Conservation (phyloP, 306 rosid genomes). For the Heteromeles arbutifolia region DNA sequence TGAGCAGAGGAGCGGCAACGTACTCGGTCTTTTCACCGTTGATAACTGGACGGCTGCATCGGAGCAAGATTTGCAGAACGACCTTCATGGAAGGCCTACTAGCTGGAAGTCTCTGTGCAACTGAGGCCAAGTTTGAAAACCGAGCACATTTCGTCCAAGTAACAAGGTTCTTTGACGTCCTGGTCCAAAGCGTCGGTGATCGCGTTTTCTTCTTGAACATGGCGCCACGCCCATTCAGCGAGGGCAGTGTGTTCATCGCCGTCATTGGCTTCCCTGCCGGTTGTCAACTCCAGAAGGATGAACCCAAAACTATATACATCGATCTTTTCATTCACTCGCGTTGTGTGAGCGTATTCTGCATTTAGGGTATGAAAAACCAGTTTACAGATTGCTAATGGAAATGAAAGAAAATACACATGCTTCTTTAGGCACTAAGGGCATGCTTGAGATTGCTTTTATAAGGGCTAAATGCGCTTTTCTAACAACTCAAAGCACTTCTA, state of each 20-base stretch:
- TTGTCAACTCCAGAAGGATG: conserved; percentile 57
- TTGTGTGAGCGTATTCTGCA: conserved; percentile 62
- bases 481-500: too few species aligned
- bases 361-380: neutral
- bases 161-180: conserved; percentile 38
- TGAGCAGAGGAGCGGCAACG: conserved; percentile 45
- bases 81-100: conserved; percentile 71
- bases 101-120: conserved; percentile 50
- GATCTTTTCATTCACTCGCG: conserved; percentile 57
- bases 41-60: conserved; percentile 1
- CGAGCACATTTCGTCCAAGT: conserved; percentile 44
- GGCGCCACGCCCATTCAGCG: conserved; percentile 63
- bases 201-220: conserved; percentile 24
- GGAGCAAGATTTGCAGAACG: conserved; percentile 42
- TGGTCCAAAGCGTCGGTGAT: conserved; percentile 49
- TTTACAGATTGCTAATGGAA: neutral
- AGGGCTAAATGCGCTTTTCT: too few species aligned
- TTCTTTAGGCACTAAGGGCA: too few species aligned
- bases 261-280: conserved; percentile 53
- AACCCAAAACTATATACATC: conserved; percentile 82
- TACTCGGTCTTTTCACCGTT: conserved; percentile 17
- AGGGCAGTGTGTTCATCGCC: conserved; percentile 62
- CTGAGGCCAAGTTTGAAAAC: conserved; percentile 57
- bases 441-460: too few species aligned
- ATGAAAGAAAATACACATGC: neutral